A percentile compares a stretch with the other conserved stretches of the same genome.
These are phyloP conservation scores for Umbilicus rupestris DNA, from an alignment of 164 flowering plant genomes.

Conservation along the genomic window DNA sequence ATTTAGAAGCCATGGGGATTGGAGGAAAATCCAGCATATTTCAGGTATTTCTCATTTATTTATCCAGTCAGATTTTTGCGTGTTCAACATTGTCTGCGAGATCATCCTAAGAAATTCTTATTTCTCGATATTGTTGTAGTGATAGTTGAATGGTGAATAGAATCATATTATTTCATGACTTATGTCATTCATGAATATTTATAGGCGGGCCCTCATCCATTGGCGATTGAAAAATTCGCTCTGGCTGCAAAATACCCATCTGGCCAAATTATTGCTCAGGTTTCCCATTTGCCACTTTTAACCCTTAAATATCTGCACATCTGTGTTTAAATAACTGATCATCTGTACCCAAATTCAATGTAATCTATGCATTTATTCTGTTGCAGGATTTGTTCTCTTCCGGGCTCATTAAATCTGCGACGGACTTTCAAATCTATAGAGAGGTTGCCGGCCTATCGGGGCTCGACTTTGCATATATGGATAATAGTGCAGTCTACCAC, in stretches of 20 bases:
- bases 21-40: slow-evolving; percentile 90
- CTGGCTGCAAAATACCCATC: slow-evolving; percentile 78
- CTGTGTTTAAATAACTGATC: neutral
- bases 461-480: slow-evolving; percentile 69
- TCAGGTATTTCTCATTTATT: slow-evolving; percentile 43
- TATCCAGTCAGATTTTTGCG: neutral
- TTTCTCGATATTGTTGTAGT: neutral
- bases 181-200: slow-evolving; percentile 1
- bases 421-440: slow-evolving; percentile 78
- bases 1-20: slow-evolving; percentile 95
- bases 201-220: slow-evolving; percentile 91
- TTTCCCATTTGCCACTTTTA: slow-evolving; percentile 16
- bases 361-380: slow-evolving; percentile 5
- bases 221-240: slow-evolving; percentile 83
- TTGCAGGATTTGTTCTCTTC: slow-evolving; percentile 66
- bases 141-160: neutral
- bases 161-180: neutral
- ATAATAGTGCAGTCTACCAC: slow-evolving; percentile 73
- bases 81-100: neutral
- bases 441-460: slow-evolving; percentile 83
- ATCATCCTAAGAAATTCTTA: neutral
- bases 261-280: slow-evolving; percentile 73
- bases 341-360: neutral
- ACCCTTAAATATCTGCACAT: neutral
- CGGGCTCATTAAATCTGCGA: slow-evolving; percentile 64